Evolutionary conservation across 345 rosid genomes (phyloP).

Genomic region (sweet orange (Citrus sinensis)): DNA sequence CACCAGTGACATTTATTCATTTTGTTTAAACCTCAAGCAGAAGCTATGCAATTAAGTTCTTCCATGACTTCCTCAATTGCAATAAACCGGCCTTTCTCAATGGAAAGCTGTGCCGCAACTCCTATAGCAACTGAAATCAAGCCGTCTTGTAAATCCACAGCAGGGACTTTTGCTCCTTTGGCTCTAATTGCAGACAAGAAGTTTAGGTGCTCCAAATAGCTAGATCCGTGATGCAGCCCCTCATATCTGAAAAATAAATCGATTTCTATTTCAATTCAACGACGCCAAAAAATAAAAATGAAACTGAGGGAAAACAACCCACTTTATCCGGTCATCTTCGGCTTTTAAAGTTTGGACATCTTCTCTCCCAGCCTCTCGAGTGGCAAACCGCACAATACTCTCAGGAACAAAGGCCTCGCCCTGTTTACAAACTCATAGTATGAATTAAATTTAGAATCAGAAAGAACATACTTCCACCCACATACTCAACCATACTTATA

Average conservation of each 20-base stretch:
- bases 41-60: slow-evolving; percentile 12
- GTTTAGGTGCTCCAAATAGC: slow-evolving; percentile 86
- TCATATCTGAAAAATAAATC: slow-evolving; percentile 50
- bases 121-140: slow-evolving; percentile 91
- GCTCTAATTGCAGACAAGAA: slow-evolving; percentile 65
- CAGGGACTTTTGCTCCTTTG: slow-evolving; percentile 43
- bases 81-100: slow-evolving; percentile 64
- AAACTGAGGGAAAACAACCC: slow-evolving; percentile 8
- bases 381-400: slow-evolving; percentile 63
- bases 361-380: slow-evolving; percentile 62
- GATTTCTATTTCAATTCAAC: not conserved
- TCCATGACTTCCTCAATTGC: slow-evolving; percentile 58
- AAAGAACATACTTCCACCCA: not conserved
- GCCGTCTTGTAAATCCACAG: slow-evolving; percentile 81
- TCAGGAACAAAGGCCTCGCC: slow-evolving; percentile 97
- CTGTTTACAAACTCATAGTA: slow-evolving; percentile 31
- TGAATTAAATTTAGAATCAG: not conserved
- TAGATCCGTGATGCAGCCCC: slow-evolving; percentile 91
- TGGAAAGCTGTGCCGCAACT: slow-evolving; percentile 94
- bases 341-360: slow-evolving; percentile 62
- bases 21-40: not conserved
- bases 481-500: not conserved
- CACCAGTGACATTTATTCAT: not conserved
- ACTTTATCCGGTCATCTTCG: slow-evolving; percentile 71
- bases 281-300: not conserved